Conservation (phyloP, 2,329 filamentous ascomycete species). For the Tolypocladium sp. region DNA sequence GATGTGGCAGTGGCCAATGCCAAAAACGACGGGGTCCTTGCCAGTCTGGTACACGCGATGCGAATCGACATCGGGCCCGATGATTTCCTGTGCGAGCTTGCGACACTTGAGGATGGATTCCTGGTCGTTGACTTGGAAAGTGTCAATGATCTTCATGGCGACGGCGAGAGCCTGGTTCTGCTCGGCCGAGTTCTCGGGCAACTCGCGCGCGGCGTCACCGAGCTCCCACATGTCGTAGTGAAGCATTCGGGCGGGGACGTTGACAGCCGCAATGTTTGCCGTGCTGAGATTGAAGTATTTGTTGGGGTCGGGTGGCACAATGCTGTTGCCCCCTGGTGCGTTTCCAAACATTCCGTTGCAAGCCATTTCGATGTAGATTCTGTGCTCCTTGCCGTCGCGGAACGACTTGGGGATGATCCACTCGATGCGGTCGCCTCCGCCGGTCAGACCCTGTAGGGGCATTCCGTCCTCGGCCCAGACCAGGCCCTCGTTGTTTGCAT, state of each 20-base stretch:
- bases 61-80: conserved; percentile 75
- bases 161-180: conserved; percentile 77
- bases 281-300: conserved; percentile 66
- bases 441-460: conserved; percentile 84
- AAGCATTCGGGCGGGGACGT: conserved; percentile 72
- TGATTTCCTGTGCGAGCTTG: conserved; percentile 72
- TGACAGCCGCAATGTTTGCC: conserved; percentile 83
- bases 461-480: conserved; percentile 88
- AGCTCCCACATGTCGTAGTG: conserved; percentile 96
- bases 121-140: conserved; percentile 72
- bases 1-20: conserved; percentile 94
- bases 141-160: conserved; percentile 81
- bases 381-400: conserved; percentile 77
- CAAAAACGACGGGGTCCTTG: conserved; percentile 69
- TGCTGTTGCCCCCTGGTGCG: conserved; percentile 70
- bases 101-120: conserved; percentile 72
- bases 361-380: conserved; percentile 95
- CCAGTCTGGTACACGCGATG: conserved; percentile 73
- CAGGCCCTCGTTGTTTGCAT: conserved; percentile 88
- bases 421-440: conserved; percentile 77
- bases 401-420: conserved; percentile 82
- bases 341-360: conserved; percentile 99
- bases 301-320: conserved; percentile 83
- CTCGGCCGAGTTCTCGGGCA: conserved; percentile 80
- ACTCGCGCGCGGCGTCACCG: conserved; percentile 82